Conservation (phyloP, 1,284 basidiomycete genomes). For the Trametes hirsuta region DNA sequence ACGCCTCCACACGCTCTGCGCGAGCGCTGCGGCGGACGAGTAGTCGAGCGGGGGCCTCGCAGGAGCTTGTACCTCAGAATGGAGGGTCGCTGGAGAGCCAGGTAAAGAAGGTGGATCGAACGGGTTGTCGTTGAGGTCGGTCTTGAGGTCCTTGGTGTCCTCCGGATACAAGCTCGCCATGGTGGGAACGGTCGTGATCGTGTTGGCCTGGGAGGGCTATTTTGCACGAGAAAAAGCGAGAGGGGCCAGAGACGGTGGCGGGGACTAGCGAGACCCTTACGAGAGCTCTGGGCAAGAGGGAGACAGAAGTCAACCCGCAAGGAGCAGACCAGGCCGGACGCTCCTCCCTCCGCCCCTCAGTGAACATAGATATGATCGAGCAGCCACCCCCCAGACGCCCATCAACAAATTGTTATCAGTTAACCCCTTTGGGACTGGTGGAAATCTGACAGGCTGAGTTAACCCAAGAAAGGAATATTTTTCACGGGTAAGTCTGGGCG, state of each 20-base stretch:
- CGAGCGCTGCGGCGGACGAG: constrained; percentile 56
- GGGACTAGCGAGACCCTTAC: constrained; percentile 2
- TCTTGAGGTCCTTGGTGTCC: constrained; percentile 9
- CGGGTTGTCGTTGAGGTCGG: constrained; percentile 3
- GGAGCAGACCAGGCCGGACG: neutral
- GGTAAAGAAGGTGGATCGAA: neutral
- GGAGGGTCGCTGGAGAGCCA: neutral
- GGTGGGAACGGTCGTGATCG: neutral
- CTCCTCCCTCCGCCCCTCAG: neutral
- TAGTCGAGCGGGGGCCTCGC: constrained; percentile 61
- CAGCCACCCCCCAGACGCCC: neutral
- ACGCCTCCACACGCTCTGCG: constrained; percentile 52
- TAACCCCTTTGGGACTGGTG: constrained; percentile 5
- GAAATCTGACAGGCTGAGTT: neutral
- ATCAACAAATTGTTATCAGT: constrained; percentile 21
- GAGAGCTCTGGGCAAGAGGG: constrained; percentile 5
- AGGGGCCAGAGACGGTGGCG: neutral
- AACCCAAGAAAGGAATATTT: neutral
- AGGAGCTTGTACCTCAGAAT: neutral
- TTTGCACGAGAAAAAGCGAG: neutral
- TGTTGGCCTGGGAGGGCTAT: neutral
- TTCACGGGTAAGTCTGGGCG: neutral
- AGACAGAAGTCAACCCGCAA: constrained; percentile 12
- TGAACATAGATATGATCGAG: neutral
- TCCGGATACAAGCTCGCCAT: constrained; percentile 14